Percentiles rank a stretch among this genome's conserved stretches.
phyloP scores from a whole-genome alignment of 306 rosid species.

The Prunus armeniaca region DNA sequence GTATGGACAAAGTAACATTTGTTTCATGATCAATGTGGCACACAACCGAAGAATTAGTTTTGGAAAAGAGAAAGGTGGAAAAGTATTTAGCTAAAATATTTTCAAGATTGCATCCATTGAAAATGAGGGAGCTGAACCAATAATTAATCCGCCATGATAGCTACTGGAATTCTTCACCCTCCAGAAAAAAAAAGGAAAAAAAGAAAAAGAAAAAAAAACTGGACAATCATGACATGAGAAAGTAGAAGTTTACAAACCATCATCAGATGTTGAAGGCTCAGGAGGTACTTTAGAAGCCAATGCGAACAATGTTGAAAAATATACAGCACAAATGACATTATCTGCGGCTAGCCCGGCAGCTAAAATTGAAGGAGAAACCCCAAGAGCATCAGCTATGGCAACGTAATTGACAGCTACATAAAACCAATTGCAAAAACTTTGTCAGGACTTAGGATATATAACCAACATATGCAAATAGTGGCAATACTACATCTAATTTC shows the following conservation, averaged over 20 bases:
- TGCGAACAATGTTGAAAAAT: conserved; percentile 63
- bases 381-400: conserved; percentile 66
- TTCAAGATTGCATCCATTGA: not conserved
- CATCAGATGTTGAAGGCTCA: conserved; percentile 39
- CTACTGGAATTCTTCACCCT: not conserved
- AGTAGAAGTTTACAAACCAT: conserved; percentile 32
- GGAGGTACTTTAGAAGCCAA: conserved; percentile 69
- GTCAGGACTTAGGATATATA: not conserved
- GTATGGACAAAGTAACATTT: not conserved
- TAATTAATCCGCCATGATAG: not conserved
- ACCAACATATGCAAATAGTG: not conserved
- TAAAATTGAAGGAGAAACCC: conserved; percentile 50
- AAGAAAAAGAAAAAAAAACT: no score
- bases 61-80: not conserved
- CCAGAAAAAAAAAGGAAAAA: not conserved
- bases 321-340: conserved; percentile 75
- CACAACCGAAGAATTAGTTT: not conserved
- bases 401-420: conserved; percentile 69
- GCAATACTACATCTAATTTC: no score
- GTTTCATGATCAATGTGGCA: not conserved
- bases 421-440: conserved; percentile 4
- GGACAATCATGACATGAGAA: not conserved
- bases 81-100: not conserved
- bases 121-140: conserved; percentile 1
- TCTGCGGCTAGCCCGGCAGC: conserved; percentile 83